A percentile compares a stretch with the other conserved stretches of the same genome.
Conservation (phyloP, 495 filamentous ascomycete species). For the Mycothermus thermophilus region DNA sequence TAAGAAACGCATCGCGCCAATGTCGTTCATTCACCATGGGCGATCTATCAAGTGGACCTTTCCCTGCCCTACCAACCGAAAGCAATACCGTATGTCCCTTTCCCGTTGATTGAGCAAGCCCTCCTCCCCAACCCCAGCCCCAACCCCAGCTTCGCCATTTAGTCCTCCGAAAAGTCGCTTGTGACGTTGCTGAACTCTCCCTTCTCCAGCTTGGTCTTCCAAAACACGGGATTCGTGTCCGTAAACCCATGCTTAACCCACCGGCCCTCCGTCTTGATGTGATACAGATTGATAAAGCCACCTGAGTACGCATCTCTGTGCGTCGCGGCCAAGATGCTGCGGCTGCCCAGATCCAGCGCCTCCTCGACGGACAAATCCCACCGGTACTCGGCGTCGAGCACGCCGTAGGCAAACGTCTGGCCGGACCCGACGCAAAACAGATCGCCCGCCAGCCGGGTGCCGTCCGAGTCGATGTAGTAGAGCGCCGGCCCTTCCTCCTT, state of each 20-base stretch:
- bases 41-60: too few species aligned
- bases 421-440: conserved; percentile 96
- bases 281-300: conserved; percentile 96
- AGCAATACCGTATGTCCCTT: too few species aligned
- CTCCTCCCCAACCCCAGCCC: conserved; percentile 3
- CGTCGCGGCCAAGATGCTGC: conserved; percentile 92
- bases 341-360: conserved; percentile 74
- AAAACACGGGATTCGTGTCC: conserved; percentile 94
- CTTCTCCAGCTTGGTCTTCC: conserved; percentile 96
- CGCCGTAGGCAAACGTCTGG: conserved; percentile 97
- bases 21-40: too few species aligned
- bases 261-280: conserved; percentile 94
- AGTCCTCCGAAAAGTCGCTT: conserved; percentile 45
- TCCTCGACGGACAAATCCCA: conserved; percentile 79
- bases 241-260: conserved; percentile 98
- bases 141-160: conserved; percentile 1
- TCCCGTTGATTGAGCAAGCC: not conserved
- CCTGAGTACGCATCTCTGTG: conserved; percentile 96
- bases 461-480: conserved; percentile 98
- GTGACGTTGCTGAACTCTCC: conserved; percentile 97
- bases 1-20: too few species aligned
- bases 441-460: conserved; percentile 82
- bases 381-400: conserved; percentile 85
- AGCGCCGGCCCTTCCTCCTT: conserved; percentile 91
- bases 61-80: too few species aligned